Evolutionary conservation across 2,329 filamentous ascomycete genomes (phyloP).

Genomic region (Plenodomus tracheiphilus): DNA sequence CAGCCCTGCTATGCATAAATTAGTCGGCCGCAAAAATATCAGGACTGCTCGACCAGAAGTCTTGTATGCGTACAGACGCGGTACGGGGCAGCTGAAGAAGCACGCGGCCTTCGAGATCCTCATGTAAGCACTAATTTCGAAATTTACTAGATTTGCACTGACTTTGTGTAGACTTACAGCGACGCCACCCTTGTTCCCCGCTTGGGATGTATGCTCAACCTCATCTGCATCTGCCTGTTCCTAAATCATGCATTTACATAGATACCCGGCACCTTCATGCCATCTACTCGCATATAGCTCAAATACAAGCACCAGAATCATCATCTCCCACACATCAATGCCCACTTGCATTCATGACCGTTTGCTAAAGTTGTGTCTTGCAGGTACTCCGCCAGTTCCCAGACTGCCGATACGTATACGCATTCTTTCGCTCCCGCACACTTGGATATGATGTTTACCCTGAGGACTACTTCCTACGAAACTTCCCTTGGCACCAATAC

Average conservation of each 20-base stretch:
- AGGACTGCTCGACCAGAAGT: conserved; percentile 62
- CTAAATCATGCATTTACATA: conserved; percentile 11
- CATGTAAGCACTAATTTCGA: conserved; percentile 56
- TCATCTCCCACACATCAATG: neutral
- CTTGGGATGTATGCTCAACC: conserved; percentile 46
- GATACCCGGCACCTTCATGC: conserved; percentile 15
- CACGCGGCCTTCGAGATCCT: conserved; percentile 80
- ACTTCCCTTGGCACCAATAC: conserved; percentile 45
- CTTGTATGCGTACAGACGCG: conserved; percentile 67
- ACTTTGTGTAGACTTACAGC: conserved; percentile 38
- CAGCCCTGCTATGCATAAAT: conserved; percentile 62
- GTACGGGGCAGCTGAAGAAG: conserved; percentile 66
- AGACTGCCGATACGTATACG: conserved; percentile 43
- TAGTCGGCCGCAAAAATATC: conserved; percentile 55
- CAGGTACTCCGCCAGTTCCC: conserved; percentile 45
- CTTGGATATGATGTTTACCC: conserved; percentile 46
- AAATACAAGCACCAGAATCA: conserved; percentile 1
- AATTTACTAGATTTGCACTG: neutral
- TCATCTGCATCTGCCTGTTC: conserved; percentile 1
- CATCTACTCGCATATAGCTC: conserved; percentile 15
- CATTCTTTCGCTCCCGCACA: conserved; percentile 42
- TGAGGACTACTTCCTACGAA: conserved; percentile 43
- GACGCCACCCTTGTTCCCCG: conserved; percentile 43
- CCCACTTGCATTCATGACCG: neutral
- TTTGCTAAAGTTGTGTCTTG: conserved; percentile 27